Base-by-base conservation (phyloP, 148 eudicot genomes). In the Silene conica region DNA sequence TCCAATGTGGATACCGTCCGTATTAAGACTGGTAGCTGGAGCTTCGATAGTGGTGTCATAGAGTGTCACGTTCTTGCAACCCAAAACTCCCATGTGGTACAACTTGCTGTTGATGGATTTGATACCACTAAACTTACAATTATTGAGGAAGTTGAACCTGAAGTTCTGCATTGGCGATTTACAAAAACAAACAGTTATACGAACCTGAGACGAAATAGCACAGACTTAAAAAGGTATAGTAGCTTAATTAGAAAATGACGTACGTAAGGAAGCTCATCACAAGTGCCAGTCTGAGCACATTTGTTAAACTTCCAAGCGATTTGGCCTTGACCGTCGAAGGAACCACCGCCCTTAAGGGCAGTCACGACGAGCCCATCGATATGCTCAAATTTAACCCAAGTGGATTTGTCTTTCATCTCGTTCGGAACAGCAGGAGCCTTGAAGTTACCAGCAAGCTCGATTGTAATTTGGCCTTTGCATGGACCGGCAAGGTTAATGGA, bases 1-100 rank as follows among this genome's bases (percentile, higher is more conserved):
- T 6, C 90, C 97, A 3, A 91, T 76, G 81, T 91, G 97, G 68
- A 90, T 86, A 2, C 91, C 91, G 38, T 87, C 91, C 0, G 95
- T 87, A 84, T 90, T 86, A 20, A 69, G 78, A 70, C 91, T 87
- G 11, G 73, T 74, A 2, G 34, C 68, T 0, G 92, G 92, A 19
- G 92, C 87, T 0, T 50, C 48, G 3, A 85, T 69, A 15, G 73
- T 81, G 20, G 80, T 28, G 0, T 78, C 67, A 1, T 19, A 15
- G 1, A 26, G 64, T n/a, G 86, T 82, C 0, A 87, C 54, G 74
- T 81, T 77, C 0, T 82, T 73, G 56, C 86, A 82, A 6, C 80
- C 81, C 23, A 86, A 70, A 5, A 85, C 45, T 38, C 77, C 89
- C 22, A 85, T 70, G 57, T 88, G 92, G 65, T 67, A 82, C 21